A percentile compares a stretch with the other conserved stretches of the same genome.
Evolutionary conservation across 768 basidiomycete genomes (phyloP).

Genomic region (Pleurotus pulmonarius): DNA sequence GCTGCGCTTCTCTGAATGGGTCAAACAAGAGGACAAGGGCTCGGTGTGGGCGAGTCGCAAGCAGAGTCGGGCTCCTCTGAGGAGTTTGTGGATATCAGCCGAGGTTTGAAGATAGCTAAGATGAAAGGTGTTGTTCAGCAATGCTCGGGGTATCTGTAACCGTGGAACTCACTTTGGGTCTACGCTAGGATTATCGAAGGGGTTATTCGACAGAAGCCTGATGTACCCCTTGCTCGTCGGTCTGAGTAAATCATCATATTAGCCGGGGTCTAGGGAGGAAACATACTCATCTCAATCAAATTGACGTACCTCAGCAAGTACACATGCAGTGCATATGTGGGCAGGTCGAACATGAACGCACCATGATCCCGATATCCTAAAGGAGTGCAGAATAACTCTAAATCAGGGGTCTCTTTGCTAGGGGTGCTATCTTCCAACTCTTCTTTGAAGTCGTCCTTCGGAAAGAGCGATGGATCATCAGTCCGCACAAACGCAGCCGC

Average conservation of each 20-base stretch:
- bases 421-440: slow-evolving; percentile 42
- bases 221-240: slow-evolving; percentile 40
- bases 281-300: background rate
- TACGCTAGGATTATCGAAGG: slow-evolving; percentile 40
- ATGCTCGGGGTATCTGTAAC: no score
- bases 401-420: slow-evolving; percentile 40
- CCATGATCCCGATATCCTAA: slow-evolving; percentile 36
- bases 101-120: slow-evolving; percentile 35
- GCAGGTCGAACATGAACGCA: slow-evolving; percentile 12
- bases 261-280: background rate
- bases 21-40: slow-evolving; percentile 35
- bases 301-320: slow-evolving; percentile 35
- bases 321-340: slow-evolving; percentile 38
- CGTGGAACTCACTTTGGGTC: slow-evolving; percentile 34
- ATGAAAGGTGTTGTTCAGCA: background rate
- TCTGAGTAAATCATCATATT: slow-evolving; percentile 17
- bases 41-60: slow-evolving; percentile 35
- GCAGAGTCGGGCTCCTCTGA: slow-evolving; percentile 35
- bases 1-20: slow-evolving; percentile 24
- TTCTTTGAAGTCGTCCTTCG: slow-evolving; percentile 28
- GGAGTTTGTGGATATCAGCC: slow-evolving; percentile 39
- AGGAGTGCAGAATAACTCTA: slow-evolving; percentile 42
- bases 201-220: slow-evolving; percentile 33
- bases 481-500: slow-evolving; percentile 58
- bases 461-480: slow-evolving; percentile 48